These are phyloP conservation scores for Lactuca sativa DNA, from an alignment of 129 eudicot genomes.

Conservation along the genomic window DNA sequence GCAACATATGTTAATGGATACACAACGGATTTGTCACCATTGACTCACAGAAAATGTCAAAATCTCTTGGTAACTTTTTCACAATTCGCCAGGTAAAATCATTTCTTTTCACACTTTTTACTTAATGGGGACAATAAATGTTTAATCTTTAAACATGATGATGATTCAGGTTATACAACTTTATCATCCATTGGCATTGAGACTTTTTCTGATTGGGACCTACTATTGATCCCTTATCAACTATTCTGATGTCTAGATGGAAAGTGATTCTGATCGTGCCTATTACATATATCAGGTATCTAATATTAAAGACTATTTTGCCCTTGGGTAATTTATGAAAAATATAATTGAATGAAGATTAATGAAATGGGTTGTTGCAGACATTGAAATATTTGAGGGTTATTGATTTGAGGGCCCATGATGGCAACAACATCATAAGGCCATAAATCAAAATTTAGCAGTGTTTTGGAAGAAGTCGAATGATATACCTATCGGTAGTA, in stretches of 20 bases:
- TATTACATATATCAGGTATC: conserved; percentile 44
- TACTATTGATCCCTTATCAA: conserved; percentile 92
- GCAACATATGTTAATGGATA: conserved; percentile 83
- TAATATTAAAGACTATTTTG: too few species aligned
- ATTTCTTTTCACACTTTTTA: background rate
- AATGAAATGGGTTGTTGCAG: too few species aligned
- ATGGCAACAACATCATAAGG: too few species aligned
- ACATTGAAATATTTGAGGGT: too few species aligned
- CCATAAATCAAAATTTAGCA: too few species aligned
- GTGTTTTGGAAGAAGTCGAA: conserved; percentile 4
- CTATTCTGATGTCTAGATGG: conserved; percentile 75
- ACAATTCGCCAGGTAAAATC: conserved; percentile 87
- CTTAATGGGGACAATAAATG: too few species aligned
- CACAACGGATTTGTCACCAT: conserved; percentile 94
- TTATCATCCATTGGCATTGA: conserved; percentile 91
- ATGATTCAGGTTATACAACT: conserved; percentile 60
- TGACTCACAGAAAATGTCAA: conserved; percentile 90
- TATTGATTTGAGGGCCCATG: too few species aligned
- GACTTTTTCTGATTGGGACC: conserved; percentile 80
- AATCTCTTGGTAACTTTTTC: conserved; percentile 94
- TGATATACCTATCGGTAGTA: conserved; percentile 25
- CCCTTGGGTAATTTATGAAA: too few species aligned
- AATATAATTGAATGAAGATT: too few species aligned
- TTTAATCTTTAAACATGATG: too few species aligned
- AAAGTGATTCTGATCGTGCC: conserved; percentile 84